Conservation (phyloP, 345 rosid species). For the Hypericum androsaemum region DNA sequence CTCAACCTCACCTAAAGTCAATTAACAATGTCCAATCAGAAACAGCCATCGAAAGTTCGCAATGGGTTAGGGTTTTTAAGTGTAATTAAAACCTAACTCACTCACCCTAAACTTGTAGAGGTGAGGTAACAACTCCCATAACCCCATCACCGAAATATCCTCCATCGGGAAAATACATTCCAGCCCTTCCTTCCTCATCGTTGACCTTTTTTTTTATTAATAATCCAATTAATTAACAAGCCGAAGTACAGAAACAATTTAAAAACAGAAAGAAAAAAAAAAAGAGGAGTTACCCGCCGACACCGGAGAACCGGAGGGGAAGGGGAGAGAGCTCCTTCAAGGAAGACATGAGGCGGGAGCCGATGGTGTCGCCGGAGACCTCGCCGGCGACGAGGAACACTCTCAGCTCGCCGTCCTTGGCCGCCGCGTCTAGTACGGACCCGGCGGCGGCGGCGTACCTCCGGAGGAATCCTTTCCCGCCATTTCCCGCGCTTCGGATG, state of each 20-base stretch:
- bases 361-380: constrained; percentile 84
- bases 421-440: constrained; percentile 36
- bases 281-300: constrained; percentile 64
- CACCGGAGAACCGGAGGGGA: constrained; percentile 69
- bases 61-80: no score
- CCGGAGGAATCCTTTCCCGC: not conserved
- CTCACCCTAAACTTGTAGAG: constrained; percentile 65
- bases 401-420: constrained; percentile 63
- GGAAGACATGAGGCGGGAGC: constrained; percentile 75
- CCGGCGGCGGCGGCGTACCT: constrained; percentile 29
- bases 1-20: constrained; percentile 48
- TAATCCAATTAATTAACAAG: not conserved
- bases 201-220: constrained; percentile 27
- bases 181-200: constrained; percentile 72
- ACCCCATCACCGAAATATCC: constrained; percentile 87
- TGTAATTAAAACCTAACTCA: constrained; percentile 5
- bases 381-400: constrained; percentile 80
- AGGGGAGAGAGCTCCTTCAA: constrained; percentile 56
- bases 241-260: not conserved
- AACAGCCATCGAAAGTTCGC: no score
- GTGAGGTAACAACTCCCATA: constrained; percentile 86
- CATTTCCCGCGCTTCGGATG: not conserved
- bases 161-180: constrained; percentile 71
- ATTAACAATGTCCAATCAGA: no score
- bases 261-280: not conserved